Conservation (phyloP, 306 rosid genomes). For the Castanospermum australe region DNA sequence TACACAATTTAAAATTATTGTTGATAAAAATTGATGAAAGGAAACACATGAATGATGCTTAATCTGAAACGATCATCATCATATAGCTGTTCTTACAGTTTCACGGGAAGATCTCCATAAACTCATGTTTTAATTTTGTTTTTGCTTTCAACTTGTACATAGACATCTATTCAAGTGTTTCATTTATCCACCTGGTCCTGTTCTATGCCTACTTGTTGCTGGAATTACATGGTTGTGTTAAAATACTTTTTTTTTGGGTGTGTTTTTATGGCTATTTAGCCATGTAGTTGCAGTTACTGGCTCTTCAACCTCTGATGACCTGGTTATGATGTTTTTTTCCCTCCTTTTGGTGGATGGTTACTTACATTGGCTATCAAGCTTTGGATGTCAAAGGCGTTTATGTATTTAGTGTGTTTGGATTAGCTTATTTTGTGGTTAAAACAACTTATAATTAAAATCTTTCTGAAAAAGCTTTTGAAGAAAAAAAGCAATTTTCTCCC, state of each 20-base stretch:
- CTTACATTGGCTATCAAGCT: background rate
- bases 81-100: background rate
- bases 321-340: background rate
- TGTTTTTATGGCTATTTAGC: background rate
- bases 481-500: too few species aligned
- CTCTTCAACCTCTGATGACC: background rate
- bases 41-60: background rate
- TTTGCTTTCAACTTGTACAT: background rate
- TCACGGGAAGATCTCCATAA: background rate
- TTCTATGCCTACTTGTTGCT: background rate
- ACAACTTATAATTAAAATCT: too few species aligned
- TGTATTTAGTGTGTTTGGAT: slow-evolving; percentile 5
- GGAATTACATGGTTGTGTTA: slow-evolving; percentile 5
- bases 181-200: background rate
- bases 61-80: background rate
- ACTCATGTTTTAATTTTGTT: background rate
- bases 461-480: too few species aligned
- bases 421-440: too few species aligned
- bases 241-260: background rate
- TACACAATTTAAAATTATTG: background rate
- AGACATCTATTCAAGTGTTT: background rate
- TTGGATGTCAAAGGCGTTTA: slow-evolving; percentile 7
- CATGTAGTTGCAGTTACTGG: background rate
- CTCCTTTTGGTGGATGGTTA: background rate
- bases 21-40: background rate